Conservation (phyloP, 305 asterid species). For the Caryopteris hybrid region DNA sequence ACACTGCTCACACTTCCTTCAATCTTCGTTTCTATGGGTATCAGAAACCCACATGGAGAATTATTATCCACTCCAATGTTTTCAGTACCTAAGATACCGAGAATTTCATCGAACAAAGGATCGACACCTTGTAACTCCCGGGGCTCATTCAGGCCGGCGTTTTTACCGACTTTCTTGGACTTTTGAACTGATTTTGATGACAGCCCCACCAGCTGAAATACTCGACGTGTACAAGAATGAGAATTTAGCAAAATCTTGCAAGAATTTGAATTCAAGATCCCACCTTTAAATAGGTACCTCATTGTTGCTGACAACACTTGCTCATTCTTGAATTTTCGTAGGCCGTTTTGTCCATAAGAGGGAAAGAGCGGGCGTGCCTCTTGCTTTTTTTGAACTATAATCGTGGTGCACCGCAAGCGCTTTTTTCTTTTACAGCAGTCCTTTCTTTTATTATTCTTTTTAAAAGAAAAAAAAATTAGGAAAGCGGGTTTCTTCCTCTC, state of each 20-base stretch:
- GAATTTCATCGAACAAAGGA: slow-evolving; percentile 66
- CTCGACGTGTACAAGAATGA: slow-evolving; percentile 14
- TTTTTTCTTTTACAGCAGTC: no score
- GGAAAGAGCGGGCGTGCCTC: not conserved
- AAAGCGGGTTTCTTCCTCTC: not conserved
- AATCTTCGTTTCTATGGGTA: slow-evolving; percentile 19
- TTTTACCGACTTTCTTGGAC: slow-evolving; percentile 23
- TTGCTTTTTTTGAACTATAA: not conserved
- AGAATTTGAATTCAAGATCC: slow-evolving; percentile 20
- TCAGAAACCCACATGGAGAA: slow-evolving; percentile 22
- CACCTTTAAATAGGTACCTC: slow-evolving; percentile 29
- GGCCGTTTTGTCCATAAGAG: not conserved
- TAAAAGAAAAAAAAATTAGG: no score
- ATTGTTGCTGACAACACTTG: slow-evolving; percentile 12
- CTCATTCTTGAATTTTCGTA: not conserved
- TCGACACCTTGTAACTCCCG: slow-evolving; percentile 25
- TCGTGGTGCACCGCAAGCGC: no score
- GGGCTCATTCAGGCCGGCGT: slow-evolving; percentile 18
- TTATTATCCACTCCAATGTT: slow-evolving; percentile 18
- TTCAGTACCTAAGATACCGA: slow-evolving; percentile 57
- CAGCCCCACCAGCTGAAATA: slow-evolving; percentile 17
- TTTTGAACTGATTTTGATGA: slow-evolving; percentile 26
- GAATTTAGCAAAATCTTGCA: slow-evolving; percentile 10
- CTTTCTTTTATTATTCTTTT: no score
- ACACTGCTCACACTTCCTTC: not conserved